These are phyloP conservation scores for grape (Vitis vinifera) DNA, from an alignment of 164 flowering plant species.

Conservation along the genomic window DNA sequence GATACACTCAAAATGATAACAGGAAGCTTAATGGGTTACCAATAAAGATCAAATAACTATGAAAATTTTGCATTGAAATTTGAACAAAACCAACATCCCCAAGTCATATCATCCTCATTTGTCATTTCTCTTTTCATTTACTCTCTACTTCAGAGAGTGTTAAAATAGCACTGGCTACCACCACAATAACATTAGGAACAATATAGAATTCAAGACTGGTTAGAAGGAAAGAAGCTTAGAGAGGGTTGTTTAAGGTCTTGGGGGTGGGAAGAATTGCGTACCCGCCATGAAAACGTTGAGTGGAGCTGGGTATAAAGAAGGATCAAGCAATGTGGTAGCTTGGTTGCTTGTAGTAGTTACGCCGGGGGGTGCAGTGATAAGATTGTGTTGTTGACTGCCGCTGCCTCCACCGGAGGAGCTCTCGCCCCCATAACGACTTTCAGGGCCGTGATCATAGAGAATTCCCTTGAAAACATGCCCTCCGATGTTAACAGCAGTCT, in stretches of 20 bases:
- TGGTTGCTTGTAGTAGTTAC: constrained; percentile 5
- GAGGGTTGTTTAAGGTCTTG: constrained; percentile 32
- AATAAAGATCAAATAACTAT: constrained; percentile 1
- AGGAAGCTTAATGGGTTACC: neutral
- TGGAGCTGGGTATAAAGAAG: constrained; percentile 45
- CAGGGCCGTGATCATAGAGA: constrained; percentile 70
- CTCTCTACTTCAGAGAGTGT: too few species aligned
- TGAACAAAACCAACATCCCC: constrained; percentile 20
- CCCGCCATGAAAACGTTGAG: constrained; percentile 76
- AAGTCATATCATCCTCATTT: neutral
- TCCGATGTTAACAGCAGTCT: constrained; percentile 66
- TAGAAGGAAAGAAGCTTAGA: neutral
- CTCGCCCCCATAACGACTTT: constrained; percentile 32
- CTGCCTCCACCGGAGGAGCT: constrained; percentile 27
- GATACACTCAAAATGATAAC: neutral
- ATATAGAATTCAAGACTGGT: neutral
- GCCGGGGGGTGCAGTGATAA: constrained; percentile 17
- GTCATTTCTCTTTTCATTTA: neutral
- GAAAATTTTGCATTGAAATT: constrained; percentile 21
- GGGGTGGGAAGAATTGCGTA: constrained; percentile 82
- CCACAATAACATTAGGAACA: too few species aligned
- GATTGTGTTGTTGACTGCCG: constrained; percentile 26
- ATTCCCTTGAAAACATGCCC: constrained; percentile 74
- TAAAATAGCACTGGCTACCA: too few species aligned
- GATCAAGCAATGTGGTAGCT: constrained; percentile 21